These are phyloP conservation scores for Globisporangium iwayamae DNA, from an alignment of 352 stramenopile species.

Conservation along the genomic window DNA sequence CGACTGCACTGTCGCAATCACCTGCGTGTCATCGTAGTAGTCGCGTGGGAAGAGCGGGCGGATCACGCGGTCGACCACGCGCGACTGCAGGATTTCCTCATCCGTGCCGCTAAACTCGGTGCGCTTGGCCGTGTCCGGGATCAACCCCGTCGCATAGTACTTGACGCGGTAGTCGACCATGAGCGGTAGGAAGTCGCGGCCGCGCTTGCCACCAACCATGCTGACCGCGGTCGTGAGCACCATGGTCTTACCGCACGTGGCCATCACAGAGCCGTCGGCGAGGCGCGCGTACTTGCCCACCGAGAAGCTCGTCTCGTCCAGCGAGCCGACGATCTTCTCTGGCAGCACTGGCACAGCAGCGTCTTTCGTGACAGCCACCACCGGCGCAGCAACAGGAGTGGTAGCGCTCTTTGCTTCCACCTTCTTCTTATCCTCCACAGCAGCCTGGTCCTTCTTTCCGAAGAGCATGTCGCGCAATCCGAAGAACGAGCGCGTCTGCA, in stretches of 20 bases:
- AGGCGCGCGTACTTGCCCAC: conserved; percentile 81
- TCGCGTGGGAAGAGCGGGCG: conserved; percentile 93
- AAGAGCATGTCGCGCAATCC: conserved; percentile 68
- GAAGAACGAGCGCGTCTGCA: conserved; percentile 50
- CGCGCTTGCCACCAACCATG: conserved; percentile 35
- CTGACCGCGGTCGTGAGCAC: conserved; percentile 87
- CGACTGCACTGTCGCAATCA: conserved; percentile 89
- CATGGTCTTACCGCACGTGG: conserved; percentile 76
- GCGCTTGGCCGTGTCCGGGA: conserved; percentile 84
- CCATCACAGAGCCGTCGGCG: conserved; percentile 83
- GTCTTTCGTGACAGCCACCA: conserved; percentile 7
- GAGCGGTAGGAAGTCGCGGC: conserved; percentile 85
- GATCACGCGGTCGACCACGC: conserved; percentile 95
- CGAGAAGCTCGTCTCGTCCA: conserved; percentile 49
- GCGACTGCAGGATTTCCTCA: conserved; percentile 95
- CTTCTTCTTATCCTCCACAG: conserved; percentile 16
- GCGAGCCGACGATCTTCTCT: conserved; percentile 41
- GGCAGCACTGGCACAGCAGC: conserved; percentile 9
- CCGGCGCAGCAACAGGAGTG: background rate
- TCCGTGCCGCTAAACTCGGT: conserved; percentile 90
- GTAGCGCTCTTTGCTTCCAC: background rate
- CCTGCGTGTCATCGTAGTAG: conserved; percentile 95
- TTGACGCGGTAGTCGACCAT: conserved; percentile 94
- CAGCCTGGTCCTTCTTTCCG: conserved; percentile 31
- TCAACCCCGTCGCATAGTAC: conserved; percentile 79